Evolutionary conservation across 2,329 filamentous ascomycete genomes (phyloP), one percentile per base, ranked within the genome.

Genomic region (Sporothrix brasiliensis): DNA sequence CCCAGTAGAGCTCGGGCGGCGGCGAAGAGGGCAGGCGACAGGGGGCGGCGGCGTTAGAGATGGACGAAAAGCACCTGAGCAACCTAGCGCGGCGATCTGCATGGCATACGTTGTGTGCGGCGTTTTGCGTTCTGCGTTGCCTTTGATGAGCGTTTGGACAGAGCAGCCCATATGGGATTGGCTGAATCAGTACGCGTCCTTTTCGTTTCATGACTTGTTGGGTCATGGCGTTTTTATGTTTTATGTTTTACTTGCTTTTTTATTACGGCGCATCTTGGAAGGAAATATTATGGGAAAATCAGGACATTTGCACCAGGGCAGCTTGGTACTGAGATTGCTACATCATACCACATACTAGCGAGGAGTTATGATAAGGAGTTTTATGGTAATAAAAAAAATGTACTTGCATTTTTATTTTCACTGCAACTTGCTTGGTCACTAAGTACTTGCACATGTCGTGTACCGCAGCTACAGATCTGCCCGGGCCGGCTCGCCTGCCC

Each of bases 401-500:
- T 34, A 44, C 3, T 13, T 44, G 14, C 11, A 16, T 44, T 44
- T 44, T 16, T 16, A 16, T 44, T 13, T 16, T 13, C 3, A 30
- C 27, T 30, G 11, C 34, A 44, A 16, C 41, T 44, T 44, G 34
- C 41, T 16, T 13, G 41, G 41, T 44, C 4, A 13, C 11, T 44
- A 44, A 2, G 41, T 44, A 11, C 0, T 14, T 44, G 16, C 13
- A 13, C 41, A 3, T 16, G 5, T 44, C 11, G 41, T 14, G 41
- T 14, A 16, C 41, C 14, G 7, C 11, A 13, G 41, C 21, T 27
- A 87, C 74, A 86, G 76, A 77, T 87, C 81, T n/a, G 81, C 82
- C 71, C 78, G 81, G 13, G 52, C 80, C 79, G 50, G 50, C 76
- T 89, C 86, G 2, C 86, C 87, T 56, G 84, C 85, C 83, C 85